Conservation (phyloP, 2,329 filamentous ascomycete species). For the Chrysosphaeria jannelii region DNA sequence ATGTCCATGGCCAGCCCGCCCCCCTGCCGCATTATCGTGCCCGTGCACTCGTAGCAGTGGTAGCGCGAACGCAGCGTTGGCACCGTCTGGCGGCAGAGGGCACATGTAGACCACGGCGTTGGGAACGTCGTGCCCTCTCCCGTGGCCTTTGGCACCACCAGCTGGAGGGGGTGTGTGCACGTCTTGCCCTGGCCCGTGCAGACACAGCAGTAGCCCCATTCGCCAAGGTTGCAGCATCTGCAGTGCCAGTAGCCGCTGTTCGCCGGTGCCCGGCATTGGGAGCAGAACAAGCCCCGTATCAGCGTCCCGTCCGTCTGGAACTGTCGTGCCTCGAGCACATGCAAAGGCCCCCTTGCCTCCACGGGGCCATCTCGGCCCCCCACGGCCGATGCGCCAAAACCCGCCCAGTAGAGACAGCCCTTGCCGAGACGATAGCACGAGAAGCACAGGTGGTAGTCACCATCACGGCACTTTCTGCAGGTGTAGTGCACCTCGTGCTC, state of each 20-base stretch:
- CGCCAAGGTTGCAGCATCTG: slow-evolving; percentile 59
- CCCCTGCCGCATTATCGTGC: slow-evolving; percentile 15
- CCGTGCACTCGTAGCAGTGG: slow-evolving; percentile 51
- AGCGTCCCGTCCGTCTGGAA: slow-evolving; percentile 23
- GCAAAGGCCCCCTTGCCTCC: no score
- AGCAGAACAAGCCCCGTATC: slow-evolving; percentile 62
- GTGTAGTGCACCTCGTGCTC: slow-evolving; percentile 71
- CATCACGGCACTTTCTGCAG: slow-evolving; percentile 38
- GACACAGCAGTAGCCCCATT: slow-evolving; percentile 77
- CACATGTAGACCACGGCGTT: slow-evolving; percentile 46
- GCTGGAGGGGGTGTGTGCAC: slow-evolving; percentile 57
- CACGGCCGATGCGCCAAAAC: slow-evolving; percentile 49
- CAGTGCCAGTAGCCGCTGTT: slow-evolving; percentile 83
- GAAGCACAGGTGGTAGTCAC: slow-evolving; percentile 51
- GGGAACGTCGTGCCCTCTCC: slow-evolving; percentile 22
- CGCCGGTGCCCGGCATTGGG: slow-evolving; percentile 38
- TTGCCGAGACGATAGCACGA: slow-evolving; percentile 47
- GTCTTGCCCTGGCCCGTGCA: slow-evolving; percentile 61
- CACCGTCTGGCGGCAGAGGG: slow-evolving; percentile 47
- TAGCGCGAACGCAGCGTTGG: slow-evolving; percentile 36
- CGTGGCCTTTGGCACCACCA: slow-evolving; percentile 24
- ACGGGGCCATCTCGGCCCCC: slow-evolving; percentile 32
- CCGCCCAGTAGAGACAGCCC: slow-evolving; percentile 68
- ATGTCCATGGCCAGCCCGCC: slow-evolving; percentile 26
- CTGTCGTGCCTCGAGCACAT: slow-evolving; percentile 26